A percentile compares a stretch with the other conserved stretches of the same genome.
Evolutionary conservation across 2,329 filamentous ascomycete genomes (phyloP).

Genomic region (Verticillium alfalfae): DNA sequence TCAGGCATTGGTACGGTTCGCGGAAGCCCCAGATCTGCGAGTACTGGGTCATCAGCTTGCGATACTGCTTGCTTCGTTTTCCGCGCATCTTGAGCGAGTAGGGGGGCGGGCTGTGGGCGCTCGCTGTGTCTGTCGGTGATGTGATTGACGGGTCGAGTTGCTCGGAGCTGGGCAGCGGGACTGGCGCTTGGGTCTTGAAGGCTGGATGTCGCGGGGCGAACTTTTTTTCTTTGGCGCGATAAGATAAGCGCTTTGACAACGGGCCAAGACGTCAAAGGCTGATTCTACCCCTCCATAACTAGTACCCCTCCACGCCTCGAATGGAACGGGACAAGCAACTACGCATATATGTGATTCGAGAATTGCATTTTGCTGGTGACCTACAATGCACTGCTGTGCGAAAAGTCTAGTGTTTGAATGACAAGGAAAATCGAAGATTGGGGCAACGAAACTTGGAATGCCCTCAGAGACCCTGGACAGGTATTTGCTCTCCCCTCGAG

Average conservation of each 20-base stretch:
- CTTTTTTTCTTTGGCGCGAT: slow-evolving; percentile 10
- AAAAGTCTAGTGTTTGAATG: no score
- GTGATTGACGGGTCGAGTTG: background rate
- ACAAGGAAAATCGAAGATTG: no score
- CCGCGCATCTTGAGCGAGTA: slow-evolving; percentile 34
- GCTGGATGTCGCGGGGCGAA: slow-evolving; percentile 1
- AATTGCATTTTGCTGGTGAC: no score
- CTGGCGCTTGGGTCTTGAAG: background rate
- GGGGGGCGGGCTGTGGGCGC: background rate
- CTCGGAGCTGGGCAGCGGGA: background rate
- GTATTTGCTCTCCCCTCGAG: background rate
- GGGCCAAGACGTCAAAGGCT: background rate
- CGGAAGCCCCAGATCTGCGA: slow-evolving; percentile 83
- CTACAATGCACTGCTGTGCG: no score
- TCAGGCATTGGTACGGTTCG: slow-evolving; percentile 87
- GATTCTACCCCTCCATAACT: background rate
- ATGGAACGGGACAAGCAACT: no score
- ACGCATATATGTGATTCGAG: no score
- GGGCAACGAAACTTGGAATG: no score
- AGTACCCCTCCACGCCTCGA: background rate
- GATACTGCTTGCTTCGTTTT: slow-evolving; percentile 47
- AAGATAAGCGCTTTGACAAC: slow-evolving; percentile 7
- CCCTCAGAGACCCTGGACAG: no score
- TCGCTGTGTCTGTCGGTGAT: background rate
- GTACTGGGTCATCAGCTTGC: slow-evolving; percentile 92